Base-by-base conservation (phyloP, 83 land plant genomes). In the Diphasiastrum complanatum region DNA sequence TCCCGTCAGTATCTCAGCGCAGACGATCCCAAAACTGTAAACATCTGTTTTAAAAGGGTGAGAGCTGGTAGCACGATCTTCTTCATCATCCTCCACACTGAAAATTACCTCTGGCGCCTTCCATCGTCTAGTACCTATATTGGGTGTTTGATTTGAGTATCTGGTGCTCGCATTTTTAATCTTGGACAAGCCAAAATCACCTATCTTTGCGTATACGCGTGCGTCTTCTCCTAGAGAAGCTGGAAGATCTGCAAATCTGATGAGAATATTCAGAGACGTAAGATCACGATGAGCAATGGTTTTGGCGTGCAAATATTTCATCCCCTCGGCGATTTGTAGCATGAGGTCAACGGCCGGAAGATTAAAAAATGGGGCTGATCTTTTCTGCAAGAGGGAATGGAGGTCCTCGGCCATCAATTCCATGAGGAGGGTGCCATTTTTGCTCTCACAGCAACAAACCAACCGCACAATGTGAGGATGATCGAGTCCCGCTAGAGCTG, bases 1-100 rank as follows among this genome's bases (percentile, higher is more conserved):
- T 14, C 50, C 50, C 3, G 50, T 47, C 50, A 47, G 50, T 47
- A 47, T 47, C 50, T 47, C 50, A 47, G 50, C 50, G 14, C 50
- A 47, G 18, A 47, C 50, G 23, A 47, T 47, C 10, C 10, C 50
- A 47, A 47, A 47, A 47, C 50, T 47, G 14, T 47, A 47, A 14
- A 47, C 50, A 47, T 47, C 50, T 47, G 14, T 14, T 47, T 47
- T 47, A 4, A 47, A 14, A 4, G 50, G 50, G 50, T 4, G 14
- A 4, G 3, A 4, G 24, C 50, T 4, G 10, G 14, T 4, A 47
- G 50, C 5, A 14, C 14, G 10, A 47, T 47, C 3, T 14, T 47
- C 50, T n/a, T n/a, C n/a, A 25, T 47, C 50, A 47, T 47, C 50
- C 50, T 47, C 50, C 10, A 4, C 14, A 14, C 50, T 14, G 50